These are phyloP conservation scores for Neocatenulostroma microsporum DNA, from an alignment of 2,329 filamentous ascomycete genomes.

Conservation along the genomic window DNA sequence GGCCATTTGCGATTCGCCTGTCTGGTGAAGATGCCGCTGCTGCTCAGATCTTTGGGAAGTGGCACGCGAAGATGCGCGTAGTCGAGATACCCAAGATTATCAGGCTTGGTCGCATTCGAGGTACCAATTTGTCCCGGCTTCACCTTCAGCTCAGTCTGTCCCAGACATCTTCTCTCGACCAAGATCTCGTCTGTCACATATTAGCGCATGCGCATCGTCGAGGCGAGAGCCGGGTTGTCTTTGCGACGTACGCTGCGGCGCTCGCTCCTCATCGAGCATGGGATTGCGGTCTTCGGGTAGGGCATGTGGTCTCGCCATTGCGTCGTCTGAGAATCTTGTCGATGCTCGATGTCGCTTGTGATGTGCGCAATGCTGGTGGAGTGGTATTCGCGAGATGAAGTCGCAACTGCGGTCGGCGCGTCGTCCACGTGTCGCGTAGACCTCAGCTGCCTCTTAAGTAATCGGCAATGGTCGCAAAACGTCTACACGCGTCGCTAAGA, in stretches of 20 bases:
- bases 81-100: slow-evolving; percentile 77
- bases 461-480: no score
- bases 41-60: slow-evolving; percentile 77
- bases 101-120: slow-evolving; percentile 62
- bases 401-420: no score
- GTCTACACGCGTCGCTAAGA: no score
- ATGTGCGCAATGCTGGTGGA: neutral
- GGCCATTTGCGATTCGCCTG: slow-evolving; percentile 55
- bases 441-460: no score
- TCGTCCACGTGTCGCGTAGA: slow-evolving; percentile 1
- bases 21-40: slow-evolving; percentile 84
- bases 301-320: slow-evolving; percentile 19
- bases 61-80: slow-evolving; percentile 93
- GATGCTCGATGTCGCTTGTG: slow-evolving; percentile 5
- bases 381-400: no score
- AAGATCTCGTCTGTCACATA: slow-evolving; percentile 46
- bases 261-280: slow-evolving; percentile 53
- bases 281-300: slow-evolving; percentile 59
- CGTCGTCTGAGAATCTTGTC: neutral
- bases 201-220: slow-evolving; percentile 1
- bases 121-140: slow-evolving; percentile 66
- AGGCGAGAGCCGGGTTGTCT: neutral
- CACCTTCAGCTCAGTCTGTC: slow-evolving; percentile 81
- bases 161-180: slow-evolving; percentile 75
- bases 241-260: slow-evolving; percentile 53